Conservation (phyloP, 108 stramenopile genomes). For the Nitzschia putrida region DNA sequence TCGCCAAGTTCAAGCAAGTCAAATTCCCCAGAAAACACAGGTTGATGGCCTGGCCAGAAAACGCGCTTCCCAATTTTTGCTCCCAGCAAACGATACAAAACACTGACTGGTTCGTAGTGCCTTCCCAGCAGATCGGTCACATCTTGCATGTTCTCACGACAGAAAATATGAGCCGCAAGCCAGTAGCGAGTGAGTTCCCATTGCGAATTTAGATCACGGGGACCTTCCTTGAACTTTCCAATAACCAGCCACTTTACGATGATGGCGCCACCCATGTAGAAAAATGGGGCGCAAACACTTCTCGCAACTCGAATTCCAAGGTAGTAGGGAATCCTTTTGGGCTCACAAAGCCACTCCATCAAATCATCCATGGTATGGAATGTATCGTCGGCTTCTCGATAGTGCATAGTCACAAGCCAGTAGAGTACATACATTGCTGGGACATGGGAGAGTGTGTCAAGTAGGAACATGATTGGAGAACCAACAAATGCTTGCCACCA, state of each 20-base stretch:
- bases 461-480: conserved; percentile 38
- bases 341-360: conserved; percentile 60
- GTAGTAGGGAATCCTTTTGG: conserved; percentile 57
- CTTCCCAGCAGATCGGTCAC: conserved; percentile 55
- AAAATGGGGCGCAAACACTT: conserved; percentile 38
- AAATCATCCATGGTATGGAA: conserved; percentile 45
- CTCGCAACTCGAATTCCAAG: conserved; percentile 49
- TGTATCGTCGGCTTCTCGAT: conserved; percentile 14
- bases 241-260: conserved; percentile 57
- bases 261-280: conserved; percentile 54
- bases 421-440: conserved; percentile 50
- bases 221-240: conserved; percentile 56
- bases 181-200: conserved; percentile 51
- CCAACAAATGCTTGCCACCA: conserved; percentile 28
- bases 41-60: conserved; percentile 65
- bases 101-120: conserved; percentile 58
- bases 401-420: conserved; percentile 32
- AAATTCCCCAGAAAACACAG: conserved; percentile 53
- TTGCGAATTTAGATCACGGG: conserved; percentile 39
- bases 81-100: conserved; percentile 54
- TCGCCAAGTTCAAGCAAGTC: conserved; percentile 71
- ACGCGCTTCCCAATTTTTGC: conserved; percentile 68
- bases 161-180: conserved; percentile 45
- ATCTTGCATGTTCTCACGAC: conserved; percentile 43
- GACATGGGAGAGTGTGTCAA: conserved; percentile 46